phyloP scores from a whole-genome alignment of 345 rosid genomes.

The Mangifera indica region DNA sequence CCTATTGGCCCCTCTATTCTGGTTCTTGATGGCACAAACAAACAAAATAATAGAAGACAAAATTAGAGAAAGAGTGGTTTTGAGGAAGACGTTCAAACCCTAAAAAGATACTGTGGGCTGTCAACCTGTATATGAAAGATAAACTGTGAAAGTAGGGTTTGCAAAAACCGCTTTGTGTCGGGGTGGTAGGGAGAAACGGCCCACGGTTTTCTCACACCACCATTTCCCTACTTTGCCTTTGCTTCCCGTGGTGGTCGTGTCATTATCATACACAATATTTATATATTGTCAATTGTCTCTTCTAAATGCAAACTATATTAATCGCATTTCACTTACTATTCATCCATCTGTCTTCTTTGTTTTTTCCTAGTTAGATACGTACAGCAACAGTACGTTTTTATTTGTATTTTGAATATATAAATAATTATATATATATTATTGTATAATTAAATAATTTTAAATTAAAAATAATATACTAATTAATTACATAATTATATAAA shows the following conservation, averaged over 20 bases:
- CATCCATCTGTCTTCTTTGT: background rate
- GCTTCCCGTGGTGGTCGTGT: slow-evolving; percentile 35
- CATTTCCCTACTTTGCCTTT: slow-evolving; percentile 19
- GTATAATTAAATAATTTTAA: too few relatives aligned
- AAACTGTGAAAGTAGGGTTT: background rate
- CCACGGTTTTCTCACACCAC: slow-evolving; percentile 46
- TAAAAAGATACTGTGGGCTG: slow-evolving; percentile 38
- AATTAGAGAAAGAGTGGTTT: slow-evolving; percentile 19
- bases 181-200: slow-evolving; percentile 49
- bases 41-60: slow-evolving; percentile 35
- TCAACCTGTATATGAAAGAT: background rate
- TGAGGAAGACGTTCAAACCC: slow-evolving; percentile 24
- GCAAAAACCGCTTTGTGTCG: slow-evolving; percentile 49
- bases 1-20: slow-evolving; percentile 20
- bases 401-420: too few relatives aligned
- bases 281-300: slow-evolving; percentile 3
- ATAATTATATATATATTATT: too few relatives aligned
- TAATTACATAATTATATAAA: too few relatives aligned
- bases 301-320: background rate
- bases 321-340: background rate
- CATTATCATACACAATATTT: slow-evolving; percentile 27
- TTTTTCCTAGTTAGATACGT: too few relatives aligned
- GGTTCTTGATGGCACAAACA: slow-evolving; percentile 15
- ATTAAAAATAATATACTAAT: too few relatives aligned
- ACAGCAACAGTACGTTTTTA: background rate